Evolutionary conservation across 805 yeast species (phyloP), one percentile per base, ranked within the genome.

Genomic region (Saccharomycopsis javanensis): DNA sequence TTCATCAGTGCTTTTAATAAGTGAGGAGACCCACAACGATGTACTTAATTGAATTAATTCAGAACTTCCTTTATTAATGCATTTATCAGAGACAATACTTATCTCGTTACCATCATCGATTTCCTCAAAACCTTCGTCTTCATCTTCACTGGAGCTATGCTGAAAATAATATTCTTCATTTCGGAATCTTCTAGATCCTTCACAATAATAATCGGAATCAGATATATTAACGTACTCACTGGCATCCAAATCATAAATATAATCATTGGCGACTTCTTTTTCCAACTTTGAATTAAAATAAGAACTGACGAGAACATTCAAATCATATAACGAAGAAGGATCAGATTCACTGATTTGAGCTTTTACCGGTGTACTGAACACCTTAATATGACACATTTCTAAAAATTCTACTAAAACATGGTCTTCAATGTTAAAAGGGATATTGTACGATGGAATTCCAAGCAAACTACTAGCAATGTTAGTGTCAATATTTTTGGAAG

Each of bases 11-110:
- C 53, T 60, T 45, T 60, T 60, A 28, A 60, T 57, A 20, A 60
- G 58, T 16, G 56, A 53, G 10, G 62, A 57, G 8, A 60, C 61
- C 62, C 62, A 60, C 13, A 46, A 52, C 2, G 62, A 60, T 10
- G 62, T 55, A 31, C 59, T 57, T 4, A 33, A 16, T 30, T 53
- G 61, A 20, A 55, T 33, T 15, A 42, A 20, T 25, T 42, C 48
- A 20, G 48, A 16, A 3, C 48, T 23, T n/a, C 48, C 48, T 42
- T 16, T 42, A 20, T 20, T 42, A 11, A 20, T 20, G 15, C 23
- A 20, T 11, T 13, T 20, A 42, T 42, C 48, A 23, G 48, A 42
- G 8, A 42, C 11, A 42, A 42, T 42, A 28, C 48, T 42, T 6
- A 31, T 30, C 6, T 28, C 55, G 18, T 27, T 31, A 27, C 13